These are phyloP conservation scores for Citrus inodora DNA, from an alignment of 345 rosid genomes.

Conservation along the genomic window DNA sequence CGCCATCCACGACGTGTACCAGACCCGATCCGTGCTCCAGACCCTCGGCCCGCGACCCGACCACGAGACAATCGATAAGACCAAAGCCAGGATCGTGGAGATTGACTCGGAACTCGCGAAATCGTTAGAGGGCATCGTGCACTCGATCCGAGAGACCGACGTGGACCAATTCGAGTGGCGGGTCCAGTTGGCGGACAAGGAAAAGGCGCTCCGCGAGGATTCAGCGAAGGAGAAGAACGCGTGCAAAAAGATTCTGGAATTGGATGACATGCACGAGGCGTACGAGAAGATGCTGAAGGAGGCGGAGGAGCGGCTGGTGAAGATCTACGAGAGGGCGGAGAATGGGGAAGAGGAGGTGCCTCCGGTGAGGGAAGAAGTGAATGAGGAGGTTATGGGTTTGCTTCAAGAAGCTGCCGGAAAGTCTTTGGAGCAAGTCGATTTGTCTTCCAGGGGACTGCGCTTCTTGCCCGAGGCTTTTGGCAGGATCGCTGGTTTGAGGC, in stretches of 20 bases:
- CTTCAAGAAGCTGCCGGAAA: conserved; percentile 52
- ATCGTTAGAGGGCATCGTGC: conserved; percentile 73
- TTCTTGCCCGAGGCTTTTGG: conserved; percentile 87
- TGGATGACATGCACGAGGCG: conserved; percentile 77
- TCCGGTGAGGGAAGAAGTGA: conserved; percentile 31
- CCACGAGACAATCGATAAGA: conserved; percentile 81
- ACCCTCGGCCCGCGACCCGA: conserved; percentile 90
- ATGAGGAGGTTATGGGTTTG: conserved; percentile 57
- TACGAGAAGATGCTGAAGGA: conserved; percentile 76
- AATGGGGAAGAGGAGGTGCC: conserved; percentile 24
- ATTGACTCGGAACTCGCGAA: conserved; percentile 57
- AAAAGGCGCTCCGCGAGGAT: conserved; percentile 44
- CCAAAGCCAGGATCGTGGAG: conserved; percentile 52
- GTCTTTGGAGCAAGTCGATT: conserved; percentile 63
- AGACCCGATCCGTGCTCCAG: conserved; percentile 75
- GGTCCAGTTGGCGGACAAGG: conserved; percentile 52
- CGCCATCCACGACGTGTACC: conserved; percentile 71
- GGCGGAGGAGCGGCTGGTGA: conserved; percentile 68
- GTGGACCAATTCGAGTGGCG: conserved; percentile 56
- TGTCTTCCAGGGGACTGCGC: conserved; percentile 53
- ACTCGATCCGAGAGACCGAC: conserved; percentile 48
- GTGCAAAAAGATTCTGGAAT: conserved; percentile 51
- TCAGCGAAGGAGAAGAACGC: conserved; percentile 55
- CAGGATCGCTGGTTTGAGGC: conserved; percentile 51
- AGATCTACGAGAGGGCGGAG: conserved; percentile 63